Evolutionary conservation across 768 basidiomycete species (phyloP).

Genomic region (Lyophyllum semitale): DNA sequence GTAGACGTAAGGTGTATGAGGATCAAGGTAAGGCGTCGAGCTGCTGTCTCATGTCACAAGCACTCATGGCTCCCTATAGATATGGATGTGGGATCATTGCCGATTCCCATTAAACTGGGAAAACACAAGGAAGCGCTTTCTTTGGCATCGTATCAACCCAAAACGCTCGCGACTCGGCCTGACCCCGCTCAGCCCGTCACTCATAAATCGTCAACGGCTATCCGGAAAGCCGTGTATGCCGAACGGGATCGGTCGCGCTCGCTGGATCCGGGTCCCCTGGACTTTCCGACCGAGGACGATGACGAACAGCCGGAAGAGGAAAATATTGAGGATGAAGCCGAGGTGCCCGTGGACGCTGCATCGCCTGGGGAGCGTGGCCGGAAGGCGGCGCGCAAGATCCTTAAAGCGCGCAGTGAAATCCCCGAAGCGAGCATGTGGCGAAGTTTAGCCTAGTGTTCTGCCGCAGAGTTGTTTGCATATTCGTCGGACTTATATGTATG

Average conservation of each 20-base stretch:
- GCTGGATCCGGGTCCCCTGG: slow-evolving; percentile 71
- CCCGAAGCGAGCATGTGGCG: slow-evolving; percentile 82
- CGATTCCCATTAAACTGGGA: slow-evolving; percentile 55
- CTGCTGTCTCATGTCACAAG: not conserved
- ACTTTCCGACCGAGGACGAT: slow-evolving; percentile 55
- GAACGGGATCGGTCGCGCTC: slow-evolving; percentile 65
- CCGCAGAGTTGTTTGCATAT: not conserved
- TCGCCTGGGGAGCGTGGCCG: slow-evolving; percentile 49
- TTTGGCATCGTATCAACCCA: slow-evolving; percentile 60
- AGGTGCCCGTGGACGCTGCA: slow-evolving; percentile 23
- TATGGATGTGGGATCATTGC: slow-evolving; percentile 49
- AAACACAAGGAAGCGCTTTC: slow-evolving; percentile 41
- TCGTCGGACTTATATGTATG: slow-evolving; percentile 19
- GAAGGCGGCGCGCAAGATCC: slow-evolving; percentile 64
- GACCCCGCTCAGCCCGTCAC: slow-evolving; percentile 29
- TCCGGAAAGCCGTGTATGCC: slow-evolving; percentile 66
- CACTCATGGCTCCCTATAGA: not conserved
- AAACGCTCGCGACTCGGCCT: slow-evolving; percentile 44
- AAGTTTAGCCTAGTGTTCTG: slow-evolving; percentile 54
- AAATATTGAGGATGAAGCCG: slow-evolving; percentile 17
- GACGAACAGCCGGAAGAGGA: slow-evolving; percentile 37
- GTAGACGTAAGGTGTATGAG: not conserved
- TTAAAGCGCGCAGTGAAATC: slow-evolving; percentile 67
- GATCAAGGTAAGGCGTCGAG: not conserved
- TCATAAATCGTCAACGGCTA: slow-evolving; percentile 44